phyloP scores from a whole-genome alignment of 805 yeast genomes.

The Starmera caribaea region DNA sequence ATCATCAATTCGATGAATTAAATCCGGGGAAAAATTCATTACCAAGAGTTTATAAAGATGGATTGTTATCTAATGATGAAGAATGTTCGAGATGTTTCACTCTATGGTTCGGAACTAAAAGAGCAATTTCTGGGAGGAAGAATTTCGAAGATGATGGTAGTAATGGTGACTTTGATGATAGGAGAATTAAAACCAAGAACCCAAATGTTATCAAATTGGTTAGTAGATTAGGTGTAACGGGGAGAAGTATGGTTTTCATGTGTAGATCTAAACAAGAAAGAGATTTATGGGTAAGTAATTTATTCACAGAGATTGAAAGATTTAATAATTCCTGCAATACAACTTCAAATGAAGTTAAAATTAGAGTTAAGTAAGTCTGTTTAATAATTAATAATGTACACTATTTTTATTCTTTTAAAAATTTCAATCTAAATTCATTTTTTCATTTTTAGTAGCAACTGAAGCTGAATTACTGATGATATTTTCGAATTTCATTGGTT shows the following conservation, averaged over 20 bases:
- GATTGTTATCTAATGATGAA: slow-evolving; percentile 76
- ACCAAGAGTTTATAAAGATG: slow-evolving; percentile 73
- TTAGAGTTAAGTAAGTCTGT: not conserved
- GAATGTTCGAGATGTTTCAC: slow-evolving; percentile 72
- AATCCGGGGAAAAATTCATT: slow-evolving; percentile 47
- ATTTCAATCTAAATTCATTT: slow-evolving; percentile 9
- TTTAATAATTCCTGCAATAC: slow-evolving; percentile 3
- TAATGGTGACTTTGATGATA: not conserved
- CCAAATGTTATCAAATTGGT: slow-evolving; percentile 37
- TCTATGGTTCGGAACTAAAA: slow-evolving; percentile 69
- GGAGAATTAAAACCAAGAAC: slow-evolving; percentile 16
- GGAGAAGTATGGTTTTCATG: slow-evolving; percentile 64
- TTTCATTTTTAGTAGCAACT: slow-evolving; percentile 1
- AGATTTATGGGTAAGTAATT: slow-evolving; percentile 63
- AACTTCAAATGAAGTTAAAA: not conserved
- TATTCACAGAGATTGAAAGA: slow-evolving; percentile 27
- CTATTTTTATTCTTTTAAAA: not conserved
- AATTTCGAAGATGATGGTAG: not conserved
- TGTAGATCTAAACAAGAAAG: slow-evolving; percentile 75
- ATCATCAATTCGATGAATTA: slow-evolving; percentile 31
- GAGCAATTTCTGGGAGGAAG: slow-evolving; percentile 26
- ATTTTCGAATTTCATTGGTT: slow-evolving; percentile 34
- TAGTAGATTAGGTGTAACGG: slow-evolving; percentile 53
- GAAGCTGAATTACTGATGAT: not conserved
- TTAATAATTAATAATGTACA: no score